A percentile compares a stretch with the other conserved stretches of the same genome.
Conservation (phyloP, 2,329 filamentous ascomycete species). For the Trichothecium sympodiale region DNA sequence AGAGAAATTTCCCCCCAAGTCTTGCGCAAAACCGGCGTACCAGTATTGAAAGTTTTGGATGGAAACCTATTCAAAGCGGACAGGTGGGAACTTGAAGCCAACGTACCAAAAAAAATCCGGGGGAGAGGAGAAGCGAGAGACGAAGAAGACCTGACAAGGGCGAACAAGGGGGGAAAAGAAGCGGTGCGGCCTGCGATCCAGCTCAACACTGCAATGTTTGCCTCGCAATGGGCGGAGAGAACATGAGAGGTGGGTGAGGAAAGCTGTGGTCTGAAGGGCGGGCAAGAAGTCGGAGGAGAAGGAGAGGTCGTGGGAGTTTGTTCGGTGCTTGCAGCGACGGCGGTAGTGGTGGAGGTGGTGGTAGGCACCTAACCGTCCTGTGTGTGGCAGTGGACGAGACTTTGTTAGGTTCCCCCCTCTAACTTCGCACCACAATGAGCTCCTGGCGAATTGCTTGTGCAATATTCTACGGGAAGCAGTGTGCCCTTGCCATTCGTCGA, state of each 20-base stretch:
- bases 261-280: conserved; percentile 7
- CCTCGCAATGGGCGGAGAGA: conserved; percentile 26
- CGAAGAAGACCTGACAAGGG: conserved; percentile 6
- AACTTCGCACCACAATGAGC: no score
- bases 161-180: conserved; percentile 10
- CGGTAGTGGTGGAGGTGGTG: background rate
- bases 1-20: no score
- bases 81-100: no score
- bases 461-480: no score
- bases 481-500: no score
- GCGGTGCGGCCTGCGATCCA: conserved; percentile 18
- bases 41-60: no score
- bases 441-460: no score
- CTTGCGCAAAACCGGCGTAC: no score
- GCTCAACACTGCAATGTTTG: conserved; percentile 25
- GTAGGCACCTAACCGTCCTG: conserved; percentile 2
- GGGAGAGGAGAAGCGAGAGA: conserved; percentile 11
- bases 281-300: conserved; percentile 14
- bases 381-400: no score
- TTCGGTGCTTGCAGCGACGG: background rate
- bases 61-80: no score
- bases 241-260: conserved; percentile 18
- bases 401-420: no score
- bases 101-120: background rate
- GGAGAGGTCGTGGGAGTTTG: conserved; percentile 8